Conservation (phyloP, 139 green algal genomes). For the Pleodorina starrii region DNA sequence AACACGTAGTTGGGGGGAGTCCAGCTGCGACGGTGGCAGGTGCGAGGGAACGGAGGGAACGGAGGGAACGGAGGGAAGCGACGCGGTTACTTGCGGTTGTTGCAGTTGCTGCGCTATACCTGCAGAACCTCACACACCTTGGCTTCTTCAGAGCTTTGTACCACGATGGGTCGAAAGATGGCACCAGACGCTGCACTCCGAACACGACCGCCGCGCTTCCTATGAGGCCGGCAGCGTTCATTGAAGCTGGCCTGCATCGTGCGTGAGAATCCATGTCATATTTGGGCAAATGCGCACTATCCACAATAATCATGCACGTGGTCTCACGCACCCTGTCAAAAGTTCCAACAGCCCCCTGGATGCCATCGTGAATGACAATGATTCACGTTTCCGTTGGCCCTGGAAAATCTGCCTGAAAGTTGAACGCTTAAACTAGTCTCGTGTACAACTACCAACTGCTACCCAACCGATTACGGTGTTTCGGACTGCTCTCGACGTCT, state of each 20-base stretch:
- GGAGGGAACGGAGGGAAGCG: no score
- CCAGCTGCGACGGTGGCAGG: conserved; percentile 68
- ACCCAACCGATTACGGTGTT: no score
- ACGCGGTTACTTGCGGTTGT: no score
- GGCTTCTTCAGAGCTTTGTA: conserved; percentile 65
- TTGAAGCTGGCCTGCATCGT: not conserved
- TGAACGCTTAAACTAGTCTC: no score
- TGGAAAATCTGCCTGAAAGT: no score
- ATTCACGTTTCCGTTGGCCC: no score
- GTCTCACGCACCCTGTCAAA: not conserved
- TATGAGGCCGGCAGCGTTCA: not conserved
- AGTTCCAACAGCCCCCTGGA: conserved; percentile 15
- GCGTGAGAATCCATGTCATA: not conserved
- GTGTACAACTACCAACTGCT: no score
- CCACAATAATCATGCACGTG: not conserved
- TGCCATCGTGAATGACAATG: not conserved
- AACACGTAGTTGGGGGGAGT: conserved; percentile 79
- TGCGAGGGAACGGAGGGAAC: no score
- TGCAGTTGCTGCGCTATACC: no score
- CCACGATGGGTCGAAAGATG: conserved; percentile 32
- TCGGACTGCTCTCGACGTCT: no score
- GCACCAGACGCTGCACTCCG: conserved; percentile 46
- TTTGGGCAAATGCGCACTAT: not conserved
- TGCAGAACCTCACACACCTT: conserved; percentile 15
- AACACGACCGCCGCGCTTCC: conserved; percentile 38